phyloP scores from a whole-genome alignment of 1,284 basidiomycete genomes.

The Moniliella sp. region DNA sequence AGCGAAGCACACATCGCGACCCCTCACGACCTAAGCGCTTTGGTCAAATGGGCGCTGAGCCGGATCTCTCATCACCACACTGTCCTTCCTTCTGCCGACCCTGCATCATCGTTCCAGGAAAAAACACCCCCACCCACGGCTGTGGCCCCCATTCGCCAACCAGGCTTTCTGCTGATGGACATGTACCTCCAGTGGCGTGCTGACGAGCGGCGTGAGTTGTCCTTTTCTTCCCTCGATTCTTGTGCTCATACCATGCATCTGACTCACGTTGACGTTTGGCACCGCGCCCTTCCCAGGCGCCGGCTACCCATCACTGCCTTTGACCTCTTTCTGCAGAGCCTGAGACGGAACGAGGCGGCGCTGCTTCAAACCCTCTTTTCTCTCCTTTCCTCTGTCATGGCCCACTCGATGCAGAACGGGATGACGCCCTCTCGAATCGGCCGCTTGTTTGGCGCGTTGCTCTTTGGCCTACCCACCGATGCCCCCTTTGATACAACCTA shows the following conservation, averaged over 20 bases:
- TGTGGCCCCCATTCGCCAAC: slow-evolving; percentile 23
- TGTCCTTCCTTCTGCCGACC: slow-evolving; percentile 10
- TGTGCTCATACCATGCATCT: too few species aligned
- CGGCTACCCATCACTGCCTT: slow-evolving; percentile 11
- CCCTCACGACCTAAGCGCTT: slow-evolving; percentile 22
- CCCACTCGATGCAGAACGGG: slow-evolving; percentile 27
- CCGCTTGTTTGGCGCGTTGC: slow-evolving; percentile 19
- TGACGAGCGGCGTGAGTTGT: slow-evolving; percentile 11
- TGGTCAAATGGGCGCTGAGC: slow-evolving; percentile 31
- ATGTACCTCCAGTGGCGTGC: slow-evolving; percentile 23
- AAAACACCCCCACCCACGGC: too few species aligned
- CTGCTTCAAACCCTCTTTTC: slow-evolving; percentile 21
- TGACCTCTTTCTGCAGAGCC: slow-evolving; percentile 6
- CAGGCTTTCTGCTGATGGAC: slow-evolving; percentile 27
- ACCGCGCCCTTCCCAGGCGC: not conserved
- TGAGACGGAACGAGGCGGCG: slow-evolving; percentile 8
- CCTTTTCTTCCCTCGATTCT: not conserved
- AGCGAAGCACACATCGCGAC: slow-evolving; percentile 23
- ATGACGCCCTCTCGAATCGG: slow-evolving; percentile 25
- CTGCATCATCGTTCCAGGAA: slow-evolving; percentile 14
- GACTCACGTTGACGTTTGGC: too few species aligned
- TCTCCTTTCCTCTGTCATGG: slow-evolving; percentile 22
- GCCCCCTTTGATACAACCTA: slow-evolving; percentile 27
- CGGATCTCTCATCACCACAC: slow-evolving; percentile 22
- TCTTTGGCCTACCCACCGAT: slow-evolving; percentile 30